Evolutionary conservation across 1,284 basidiomycete genomes (phyloP), one percentile per base, ranked within the genome.

Genomic region (Volvariella volvacea): DNA sequence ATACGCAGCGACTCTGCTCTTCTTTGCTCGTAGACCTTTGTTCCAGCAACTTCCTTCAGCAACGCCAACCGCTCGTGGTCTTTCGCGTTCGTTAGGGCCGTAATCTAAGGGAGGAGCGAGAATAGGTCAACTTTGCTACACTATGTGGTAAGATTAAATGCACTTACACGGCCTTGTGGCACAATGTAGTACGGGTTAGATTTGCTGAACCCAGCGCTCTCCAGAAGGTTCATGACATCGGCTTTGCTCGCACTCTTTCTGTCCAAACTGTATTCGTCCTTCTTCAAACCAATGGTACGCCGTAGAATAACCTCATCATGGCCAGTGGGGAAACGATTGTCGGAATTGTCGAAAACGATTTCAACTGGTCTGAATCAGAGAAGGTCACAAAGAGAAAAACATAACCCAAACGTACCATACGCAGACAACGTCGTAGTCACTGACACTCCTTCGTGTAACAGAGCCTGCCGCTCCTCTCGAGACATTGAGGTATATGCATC

Each of bases 111-210:
- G 6, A 38, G 41, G 25, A 9, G 19, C 16, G 9, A 15, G 20
- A 39, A 8, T 22, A 41, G 12, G 44, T 9, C 46, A 28, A 15
- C 28, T 22, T 30, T 15, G 0, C 17, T n/a, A 45, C 15, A 28
- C 12, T 28, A 12, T 28, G n/a, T n/a, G n/a, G n/a, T n/a, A 12
- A 12, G 12, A 28, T 28, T 28, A 42, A 21, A 15, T 16, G 7
- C n/a, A 74, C 84, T 63, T 56, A 94, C 92, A 45, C 95, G 74
- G 48, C 95, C 95, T 71, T 99, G 95, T 0, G 95, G 95, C 0
- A 99, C 95, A 51, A 99, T 99, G 60, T 99, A 99, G 66, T 99
- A 99, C 0, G 96, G 96, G 57, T 99, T 99, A 30, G 88, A 89
- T 60, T 92, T 88, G 62, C 89, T 93, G 69, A 99, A 99, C 2